Evolutionary conservation across 2,329 filamentous ascomycete species (phyloP).

Genomic region (Aspergillus ochraceoroseus): DNA sequence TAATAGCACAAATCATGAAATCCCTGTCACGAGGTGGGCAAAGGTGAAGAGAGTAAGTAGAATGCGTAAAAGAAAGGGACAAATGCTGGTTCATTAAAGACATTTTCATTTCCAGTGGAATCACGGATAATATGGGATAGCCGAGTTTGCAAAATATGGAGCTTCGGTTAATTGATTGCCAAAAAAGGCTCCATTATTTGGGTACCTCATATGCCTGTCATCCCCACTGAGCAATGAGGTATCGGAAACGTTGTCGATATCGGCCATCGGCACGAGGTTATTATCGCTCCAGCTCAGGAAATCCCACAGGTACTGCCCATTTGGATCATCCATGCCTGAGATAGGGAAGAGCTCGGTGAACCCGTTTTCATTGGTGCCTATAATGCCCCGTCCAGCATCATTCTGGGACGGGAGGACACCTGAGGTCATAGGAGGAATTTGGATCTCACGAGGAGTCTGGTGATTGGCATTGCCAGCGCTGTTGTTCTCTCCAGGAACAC

Average conservation of each 20-base stretch:
- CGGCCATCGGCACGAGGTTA: constrained; percentile 30
- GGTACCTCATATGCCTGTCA: constrained; percentile 27
- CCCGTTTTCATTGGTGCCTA: constrained; percentile 20
- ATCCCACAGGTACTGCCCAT: constrained; percentile 35
- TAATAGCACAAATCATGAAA: neutral
- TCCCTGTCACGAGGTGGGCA: neutral
- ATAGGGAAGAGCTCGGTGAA: constrained; percentile 25
- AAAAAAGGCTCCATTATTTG: constrained; percentile 18
- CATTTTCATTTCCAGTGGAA: too few species aligned
- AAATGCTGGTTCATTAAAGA: too few species aligned
- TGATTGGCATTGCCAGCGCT: constrained; percentile 15
- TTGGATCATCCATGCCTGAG: constrained; percentile 28
- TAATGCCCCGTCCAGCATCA: constrained; percentile 19
- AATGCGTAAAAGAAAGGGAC: neutral
- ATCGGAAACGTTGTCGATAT: constrained; percentile 25
- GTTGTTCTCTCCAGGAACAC: constrained; percentile 15
- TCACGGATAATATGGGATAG: constrained; percentile 25
- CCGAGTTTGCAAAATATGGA: constrained; percentile 25
- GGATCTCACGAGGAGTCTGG: constrained; percentile 17
- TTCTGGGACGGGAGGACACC: constrained; percentile 15
- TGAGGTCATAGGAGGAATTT: constrained; percentile 11
- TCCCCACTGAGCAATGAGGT: constrained; percentile 25
- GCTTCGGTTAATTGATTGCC: constrained; percentile 25
- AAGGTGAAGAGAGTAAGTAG: neutral
- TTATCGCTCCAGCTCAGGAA: constrained; percentile 39